Base-by-base conservation (phyloP, 2,329 filamentous ascomycete genomes). In the Neocatenulostroma microsporum region DNA sequence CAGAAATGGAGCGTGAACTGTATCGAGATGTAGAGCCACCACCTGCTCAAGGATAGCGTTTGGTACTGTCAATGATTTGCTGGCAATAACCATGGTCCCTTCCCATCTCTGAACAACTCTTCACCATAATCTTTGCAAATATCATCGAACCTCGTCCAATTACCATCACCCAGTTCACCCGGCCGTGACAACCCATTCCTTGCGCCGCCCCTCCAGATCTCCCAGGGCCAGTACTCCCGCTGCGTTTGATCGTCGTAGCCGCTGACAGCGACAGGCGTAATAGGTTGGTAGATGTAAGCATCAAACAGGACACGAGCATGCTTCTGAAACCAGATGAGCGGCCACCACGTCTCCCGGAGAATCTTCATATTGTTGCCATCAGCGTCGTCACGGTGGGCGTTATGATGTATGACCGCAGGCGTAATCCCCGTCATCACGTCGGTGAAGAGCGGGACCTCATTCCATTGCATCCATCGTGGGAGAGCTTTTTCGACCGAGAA, bases 111-210 rank as follows among this genome's bases (percentile, higher is more conserved):
- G 46, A 72, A 72, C 2, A 72, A 44, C 30, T 62, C 61, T 6
- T 62, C 57, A 34, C 67, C 63, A 38, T 57, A 62, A 1, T 58
- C 58, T 18, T 55, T 51, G 43, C 68, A 72, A 3, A 70, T 54
- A 13, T 67, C 62, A 6, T 56, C 55, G 43, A 66, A 67, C 2
- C 54, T 51, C 24, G 69, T 42, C 67, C 67, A 71, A 56, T 55
- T 12, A 51, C 58, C 20, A 58, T 55, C 24, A 61, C 62, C 1
- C 62, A 24, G 19, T 31, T 65, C 64, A 62, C 70, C 12, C 64
- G 48, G 7, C 67, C 65, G 58, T 2, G 64, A 59, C 44, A 48
- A 67, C 57, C 62, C 66, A 62, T 40, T 68, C 66, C 68, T 69
- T 7, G 65, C 54, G 3, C 69, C 69, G 1, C 68, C 68, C 29